Conservation (phyloP, 176 grass and related monocot species). For the Sorghum bicolor region Sorghum_bicolor_NCBIv3 NC_012870.2:64950501-64951000, state of each 20-base stretch:
- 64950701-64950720: neutral
- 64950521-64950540: constrained; percentile 22
- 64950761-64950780: constrained; percentile 33
- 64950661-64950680: constrained; percentile 25
- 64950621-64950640: constrained; percentile 28
- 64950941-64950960: constrained; percentile 33
- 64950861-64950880: constrained; percentile 1
- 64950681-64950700: constrained; percentile 26
- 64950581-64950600: constrained; percentile 28
- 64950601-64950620: constrained; percentile 29
- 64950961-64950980: neutral
- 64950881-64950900: constrained; percentile 35
- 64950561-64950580: neutral
- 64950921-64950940: neutral
- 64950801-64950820: constrained; percentile 33
- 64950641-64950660: constrained; percentile 27
- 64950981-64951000: constrained; percentile 26
- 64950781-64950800: constrained; percentile 32
- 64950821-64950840: constrained; percentile 26
- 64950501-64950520: constrained; percentile 33
- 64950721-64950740: constrained; percentile 33
- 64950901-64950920: constrained; percentile 32
- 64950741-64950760: constrained; percentile 28
- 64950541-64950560: neutral
- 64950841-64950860: constrained; percentile 31